Evolutionary conservation across 352 stramenopile genomes (phyloP).

Genomic region (Pythium graminicola): DNA sequence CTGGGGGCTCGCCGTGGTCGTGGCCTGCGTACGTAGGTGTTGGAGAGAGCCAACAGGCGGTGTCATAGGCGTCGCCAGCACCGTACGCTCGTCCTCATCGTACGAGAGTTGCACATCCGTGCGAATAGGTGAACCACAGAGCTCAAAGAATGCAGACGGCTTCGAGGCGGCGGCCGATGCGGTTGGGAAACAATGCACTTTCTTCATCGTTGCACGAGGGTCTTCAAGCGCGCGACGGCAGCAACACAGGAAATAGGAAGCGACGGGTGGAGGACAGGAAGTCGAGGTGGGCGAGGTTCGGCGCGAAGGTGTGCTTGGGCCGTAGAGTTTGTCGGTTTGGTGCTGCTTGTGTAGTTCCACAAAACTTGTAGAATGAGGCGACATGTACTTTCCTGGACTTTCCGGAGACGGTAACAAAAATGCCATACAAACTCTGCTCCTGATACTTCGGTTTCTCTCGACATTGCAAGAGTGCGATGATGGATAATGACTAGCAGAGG

Average conservation of each 20-base stretch:
- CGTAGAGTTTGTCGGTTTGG: not conserved
- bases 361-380: slow-evolving; percentile 7
- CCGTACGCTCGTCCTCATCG: slow-evolving; percentile 30
- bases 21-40: slow-evolving; percentile 8
- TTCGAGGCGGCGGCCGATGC: slow-evolving; percentile 23
- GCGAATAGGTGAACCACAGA: slow-evolving; percentile 75
- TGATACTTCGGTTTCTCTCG: no score
- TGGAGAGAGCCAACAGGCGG: slow-evolving; percentile 10
- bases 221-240: not conserved
- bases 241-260: not conserved
- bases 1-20: no score
- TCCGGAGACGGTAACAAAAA: no score
- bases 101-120: slow-evolving; percentile 41
- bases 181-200: slow-evolving; percentile 21
- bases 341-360: not conserved
- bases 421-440: no score
- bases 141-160: slow-evolving; percentile 51
- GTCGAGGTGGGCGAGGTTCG: no score
- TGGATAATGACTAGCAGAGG: no score
- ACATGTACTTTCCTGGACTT: no score
- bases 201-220: slow-evolving; percentile 16
- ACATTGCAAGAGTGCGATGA: no score
- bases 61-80: slow-evolving; percentile 25
- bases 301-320: no score
- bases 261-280: not conserved